A percentile compares a stretch with the other conserved stretches of the same genome.
Evolutionary conservation across 2,329 filamentous ascomycete species (phyloP).

Genomic region (Pseudogymnoascus sp.): DNA sequence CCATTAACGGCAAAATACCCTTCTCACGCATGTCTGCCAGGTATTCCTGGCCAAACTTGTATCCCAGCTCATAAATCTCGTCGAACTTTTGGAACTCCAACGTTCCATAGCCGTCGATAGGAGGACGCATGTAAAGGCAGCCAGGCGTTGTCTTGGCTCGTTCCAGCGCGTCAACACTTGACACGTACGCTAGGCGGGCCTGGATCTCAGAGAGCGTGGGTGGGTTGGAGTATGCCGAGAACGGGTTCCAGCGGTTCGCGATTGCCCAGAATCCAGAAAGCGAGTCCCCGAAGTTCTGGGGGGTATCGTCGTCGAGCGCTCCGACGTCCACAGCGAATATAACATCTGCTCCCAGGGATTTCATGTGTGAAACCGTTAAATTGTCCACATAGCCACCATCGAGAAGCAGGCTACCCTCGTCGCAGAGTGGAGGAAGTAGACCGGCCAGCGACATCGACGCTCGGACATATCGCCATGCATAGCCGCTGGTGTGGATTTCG

Average conservation of each 20-base stretch:
- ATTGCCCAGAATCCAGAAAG: conserved; percentile 93
- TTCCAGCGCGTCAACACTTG: conserved; percentile 87
- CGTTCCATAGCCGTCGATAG: conserved; percentile 87
- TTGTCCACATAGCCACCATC: conserved; percentile 98
- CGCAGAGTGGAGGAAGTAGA: conserved; percentile 83
- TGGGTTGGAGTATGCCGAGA: conserved; percentile 80
- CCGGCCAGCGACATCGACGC: conserved; percentile 96
- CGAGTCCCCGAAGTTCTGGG: conserved; percentile 88
- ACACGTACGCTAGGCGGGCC: conserved; percentile 87
- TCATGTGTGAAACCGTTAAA: conserved; percentile 94
- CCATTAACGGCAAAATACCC: conserved; percentile 61
- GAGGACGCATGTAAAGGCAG: conserved; percentile 93
- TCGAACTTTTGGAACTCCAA: conserved; percentile 97
- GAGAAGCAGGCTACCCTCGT: conserved; percentile 92
- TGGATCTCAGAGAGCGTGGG: conserved; percentile 95
- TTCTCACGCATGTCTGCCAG: conserved; percentile 68
- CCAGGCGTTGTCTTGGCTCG: conserved; percentile 84
- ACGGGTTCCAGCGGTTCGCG: conserved; percentile 93
- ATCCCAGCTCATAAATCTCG: conserved; percentile 87
- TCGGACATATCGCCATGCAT: conserved; percentile 93
- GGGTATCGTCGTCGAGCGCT: conserved; percentile 80
- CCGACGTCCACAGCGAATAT: conserved; percentile 97
- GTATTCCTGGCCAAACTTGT: conserved; percentile 75
- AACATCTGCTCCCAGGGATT: conserved; percentile 80
- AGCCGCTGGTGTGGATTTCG: conserved; percentile 92